Percentiles rank a stretch among this genome's conserved stretches.
Evolutionary conservation across 352 stramenopile species (phyloP).

Genomic region (Phytopythium vexans): DNA sequence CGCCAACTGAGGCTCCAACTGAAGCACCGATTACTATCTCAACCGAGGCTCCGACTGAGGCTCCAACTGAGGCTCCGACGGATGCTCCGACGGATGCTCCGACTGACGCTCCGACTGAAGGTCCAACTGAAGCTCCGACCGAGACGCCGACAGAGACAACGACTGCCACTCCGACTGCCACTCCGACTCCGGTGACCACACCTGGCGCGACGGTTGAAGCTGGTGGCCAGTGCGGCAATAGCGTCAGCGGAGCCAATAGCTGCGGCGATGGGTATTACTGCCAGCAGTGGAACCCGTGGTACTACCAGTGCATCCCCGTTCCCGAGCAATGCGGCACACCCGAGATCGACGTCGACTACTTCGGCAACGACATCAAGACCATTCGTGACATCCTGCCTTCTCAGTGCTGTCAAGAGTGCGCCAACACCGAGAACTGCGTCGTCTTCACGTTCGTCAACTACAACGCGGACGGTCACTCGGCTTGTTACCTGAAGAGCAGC

Average conservation of each 20-base stretch:
- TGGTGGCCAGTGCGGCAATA: conserved; percentile 1
- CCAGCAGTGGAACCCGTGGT: conserved; percentile 17
- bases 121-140: too few relatives aligned
- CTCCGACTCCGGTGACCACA: too few relatives aligned
- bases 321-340: conserved; percentile 31
- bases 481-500: too few relatives aligned
- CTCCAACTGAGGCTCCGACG: too few relatives aligned
- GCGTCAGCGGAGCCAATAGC: conserved; percentile 1
- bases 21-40: too few relatives aligned
- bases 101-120: too few relatives aligned
- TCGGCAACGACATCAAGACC: conserved; percentile 34
- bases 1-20: background rate
- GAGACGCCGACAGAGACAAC: too few relatives aligned
- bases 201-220: too few relatives aligned
- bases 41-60: too few relatives aligned
- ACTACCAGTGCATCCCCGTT: conserved; percentile 40
- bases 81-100: too few relatives aligned
- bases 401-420: conserved; percentile 15
- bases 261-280: conserved; percentile 4
- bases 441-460: conserved; percentile 18
- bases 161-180: too few relatives aligned
- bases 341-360: conserved; percentile 37
- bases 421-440: conserved; percentile 8
- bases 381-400: conserved; percentile 13
- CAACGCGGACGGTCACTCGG: too few relatives aligned